A percentile compares a stretch with the other conserved stretches of the same genome.
Conservation (phyloP, 2,329 filamentous ascomycete genomes). For the Fusarium setosum region DNA sequence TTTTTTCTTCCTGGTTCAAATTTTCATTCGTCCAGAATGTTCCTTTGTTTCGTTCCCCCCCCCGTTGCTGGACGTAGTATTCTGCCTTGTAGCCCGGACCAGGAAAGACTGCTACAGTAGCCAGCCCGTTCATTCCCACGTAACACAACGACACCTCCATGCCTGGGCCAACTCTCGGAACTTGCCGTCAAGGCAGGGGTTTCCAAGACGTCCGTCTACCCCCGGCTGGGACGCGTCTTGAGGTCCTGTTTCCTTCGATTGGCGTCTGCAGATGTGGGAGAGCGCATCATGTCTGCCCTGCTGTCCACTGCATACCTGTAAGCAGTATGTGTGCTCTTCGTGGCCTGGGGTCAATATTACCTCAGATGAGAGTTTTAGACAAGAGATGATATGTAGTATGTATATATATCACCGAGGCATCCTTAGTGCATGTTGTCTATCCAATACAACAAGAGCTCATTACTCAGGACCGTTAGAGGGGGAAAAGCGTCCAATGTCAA, state of each 20-base stretch:
- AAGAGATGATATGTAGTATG: no score
- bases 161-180: conserved; percentile 20
- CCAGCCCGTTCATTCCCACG: not conserved
- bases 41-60: not conserved
- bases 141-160: conserved; percentile 20
- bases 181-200: conserved; percentile 28
- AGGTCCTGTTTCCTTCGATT: conserved; percentile 23
- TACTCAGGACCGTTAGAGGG: no score
- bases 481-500: not conserved
- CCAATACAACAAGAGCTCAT: no score
- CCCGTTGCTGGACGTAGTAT: no score
- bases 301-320: not conserved
- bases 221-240: not conserved
- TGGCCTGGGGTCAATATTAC: no score
- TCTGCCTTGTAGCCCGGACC: no score
- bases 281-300: conserved; percentile 36
- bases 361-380: no score
- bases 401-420: no score
- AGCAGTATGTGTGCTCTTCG: not conserved
- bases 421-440: no score
- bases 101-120: no score
- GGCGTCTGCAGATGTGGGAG: conserved; percentile 26
- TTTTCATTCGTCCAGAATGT: not conserved
- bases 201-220: conserved; percentile 1
- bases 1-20: no score